phyloP scores from a whole-genome alignment of 1,284 basidiomycete genomes.

The Ganoderma sinense region DNA sequence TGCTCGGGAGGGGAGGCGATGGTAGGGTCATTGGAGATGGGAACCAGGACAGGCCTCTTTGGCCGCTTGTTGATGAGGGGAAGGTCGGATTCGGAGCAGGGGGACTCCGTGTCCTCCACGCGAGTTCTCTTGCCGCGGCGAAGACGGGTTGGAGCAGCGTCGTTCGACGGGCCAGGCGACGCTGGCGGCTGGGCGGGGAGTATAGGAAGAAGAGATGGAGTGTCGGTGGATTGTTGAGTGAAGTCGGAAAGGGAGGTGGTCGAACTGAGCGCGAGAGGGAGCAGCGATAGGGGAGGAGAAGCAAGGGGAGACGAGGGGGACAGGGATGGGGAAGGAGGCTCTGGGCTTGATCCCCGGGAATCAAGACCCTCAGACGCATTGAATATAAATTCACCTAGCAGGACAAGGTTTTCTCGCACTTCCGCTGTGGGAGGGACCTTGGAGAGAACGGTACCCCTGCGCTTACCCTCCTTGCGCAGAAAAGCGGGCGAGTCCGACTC shows the following conservation, averaged over 20 bases:
- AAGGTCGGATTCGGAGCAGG: neutral
- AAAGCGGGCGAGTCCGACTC: neutral
- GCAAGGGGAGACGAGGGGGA: no score
- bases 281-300: no score
- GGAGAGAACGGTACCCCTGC: neutral
- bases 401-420: neutral
- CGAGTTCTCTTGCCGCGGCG: neutral
- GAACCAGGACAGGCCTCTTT: neutral
- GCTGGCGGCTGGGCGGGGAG: neutral
- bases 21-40: neutral
- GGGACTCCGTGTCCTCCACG: neutral
- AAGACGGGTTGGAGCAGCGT: neutral
- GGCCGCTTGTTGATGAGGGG: neutral
- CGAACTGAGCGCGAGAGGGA: no score
- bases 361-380: no score
- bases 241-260: no score
- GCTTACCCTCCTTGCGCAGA: neutral
- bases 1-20: neutral
- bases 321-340: neutral
- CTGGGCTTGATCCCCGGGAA: no score
- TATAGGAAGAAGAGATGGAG: no score
- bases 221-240: no score
- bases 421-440: neutral
- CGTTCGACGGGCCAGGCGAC: neutral
- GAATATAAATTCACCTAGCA: no score